These are phyloP conservation scores for Penicillium coffeae DNA, from an alignment of 495 filamentous ascomycete species.

Conservation along the genomic window DNA sequence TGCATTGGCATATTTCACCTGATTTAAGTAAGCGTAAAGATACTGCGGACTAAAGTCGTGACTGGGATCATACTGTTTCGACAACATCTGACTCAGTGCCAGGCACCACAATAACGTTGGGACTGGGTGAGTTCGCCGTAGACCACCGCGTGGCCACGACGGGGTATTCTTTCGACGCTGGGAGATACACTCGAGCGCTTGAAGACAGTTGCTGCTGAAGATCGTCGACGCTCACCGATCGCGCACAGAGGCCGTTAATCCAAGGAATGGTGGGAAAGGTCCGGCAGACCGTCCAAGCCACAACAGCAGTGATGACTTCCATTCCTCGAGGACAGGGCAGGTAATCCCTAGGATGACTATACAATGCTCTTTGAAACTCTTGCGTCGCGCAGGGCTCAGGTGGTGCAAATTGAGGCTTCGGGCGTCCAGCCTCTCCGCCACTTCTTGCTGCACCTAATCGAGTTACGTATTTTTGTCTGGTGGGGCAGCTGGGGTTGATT, in stretches of 20 bases:
- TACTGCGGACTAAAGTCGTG: background rate
- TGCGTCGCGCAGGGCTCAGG: no score
- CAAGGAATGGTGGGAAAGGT: background rate
- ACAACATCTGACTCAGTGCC: conserved; percentile 50
- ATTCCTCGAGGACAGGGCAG: no score
- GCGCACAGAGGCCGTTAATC: background rate
- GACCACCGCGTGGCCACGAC: conserved; percentile 44
- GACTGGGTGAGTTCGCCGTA: conserved; percentile 31
- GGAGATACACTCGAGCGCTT: conserved; percentile 41
- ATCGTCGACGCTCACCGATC: background rate
- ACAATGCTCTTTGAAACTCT: no score
- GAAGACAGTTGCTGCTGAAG: conserved; percentile 30
- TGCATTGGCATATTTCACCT: conserved; percentile 1
- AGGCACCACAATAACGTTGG: conserved; percentile 46
- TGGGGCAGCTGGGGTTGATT: no score
- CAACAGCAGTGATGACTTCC: background rate
- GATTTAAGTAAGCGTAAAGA: background rate
- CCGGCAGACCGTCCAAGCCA: background rate
- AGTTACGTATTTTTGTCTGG: no score
- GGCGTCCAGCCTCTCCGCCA: no score
- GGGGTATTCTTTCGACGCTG: conserved; percentile 37
- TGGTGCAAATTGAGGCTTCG: no score
- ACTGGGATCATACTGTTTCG: conserved; percentile 32
- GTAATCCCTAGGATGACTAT: no score
- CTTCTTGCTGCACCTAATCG: no score